A percentile compares a stretch with the other conserved stretches of the same genome.
These are phyloP conservation scores for Ambispora gerdemannii DNA, from an alignment of 192 early-diverging fungal species.

Conservation along the genomic window DNA sequence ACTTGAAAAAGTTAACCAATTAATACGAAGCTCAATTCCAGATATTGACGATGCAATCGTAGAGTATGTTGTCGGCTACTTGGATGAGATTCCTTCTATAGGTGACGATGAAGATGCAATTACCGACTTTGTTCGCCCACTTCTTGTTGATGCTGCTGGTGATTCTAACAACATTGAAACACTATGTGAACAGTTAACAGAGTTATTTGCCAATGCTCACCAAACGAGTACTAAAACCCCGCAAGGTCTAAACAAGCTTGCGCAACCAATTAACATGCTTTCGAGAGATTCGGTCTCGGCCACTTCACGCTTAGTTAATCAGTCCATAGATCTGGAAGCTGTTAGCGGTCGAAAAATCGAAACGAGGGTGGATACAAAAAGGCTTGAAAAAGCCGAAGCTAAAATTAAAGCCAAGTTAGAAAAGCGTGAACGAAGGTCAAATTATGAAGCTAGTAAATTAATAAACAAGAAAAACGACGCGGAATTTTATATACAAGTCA, in stretches of 20 bases:
- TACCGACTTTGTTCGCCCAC: conserved; percentile 62
- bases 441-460: conserved; percentile 74
- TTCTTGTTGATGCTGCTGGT: conserved; percentile 68
- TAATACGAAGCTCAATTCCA: conserved; percentile 60
- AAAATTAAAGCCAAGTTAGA: conserved; percentile 90
- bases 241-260: conserved; percentile 50
- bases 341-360: conserved; percentile 63
- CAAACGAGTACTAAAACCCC: conserved; percentile 36
- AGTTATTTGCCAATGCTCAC: conserved; percentile 48
- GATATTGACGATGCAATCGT: conserved; percentile 71
- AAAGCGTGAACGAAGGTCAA: conserved; percentile 66
- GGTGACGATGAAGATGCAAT: conserved; percentile 58
- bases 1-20: conserved; percentile 36
- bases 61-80: conserved; percentile 74
- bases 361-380: conserved; percentile 74
- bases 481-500: conserved; percentile 79
- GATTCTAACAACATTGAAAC: conserved; percentile 57
- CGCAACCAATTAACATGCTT: conserved; percentile 68
- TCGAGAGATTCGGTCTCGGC: conserved; percentile 59
- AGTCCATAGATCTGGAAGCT: conserved; percentile 63
- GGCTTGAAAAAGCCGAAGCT: conserved; percentile 87
- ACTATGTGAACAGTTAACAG: conserved; percentile 69
- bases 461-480: conserved; percentile 63
- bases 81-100: conserved; percentile 56
- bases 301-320: conserved; percentile 44